phyloP scores from a whole-genome alignment of 768 basidiomycete species.

The Panaeolus cyanescens region DNA sequence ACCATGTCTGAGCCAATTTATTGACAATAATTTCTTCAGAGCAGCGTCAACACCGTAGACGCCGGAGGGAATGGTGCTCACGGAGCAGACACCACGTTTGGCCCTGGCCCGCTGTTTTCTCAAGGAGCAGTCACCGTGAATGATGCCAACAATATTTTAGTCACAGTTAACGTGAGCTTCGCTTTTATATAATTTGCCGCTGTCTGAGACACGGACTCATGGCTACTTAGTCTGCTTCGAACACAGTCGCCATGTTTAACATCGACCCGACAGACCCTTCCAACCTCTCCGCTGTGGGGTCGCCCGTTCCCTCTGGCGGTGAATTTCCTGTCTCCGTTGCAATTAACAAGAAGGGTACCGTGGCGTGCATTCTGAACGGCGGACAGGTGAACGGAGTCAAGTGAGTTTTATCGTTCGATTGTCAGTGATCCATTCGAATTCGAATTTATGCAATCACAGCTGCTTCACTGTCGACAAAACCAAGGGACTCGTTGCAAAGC shows the following conservation, averaged over 20 bases:
- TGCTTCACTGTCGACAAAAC: conserved; percentile 46
- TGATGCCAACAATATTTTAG: conserved; percentile 30
- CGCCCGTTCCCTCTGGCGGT: conserved; percentile 44
- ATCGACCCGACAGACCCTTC: conserved; percentile 45
- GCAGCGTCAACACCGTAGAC: conserved; percentile 28
- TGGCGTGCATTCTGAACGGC: conserved; percentile 44
- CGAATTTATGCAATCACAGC: conserved; percentile 17
- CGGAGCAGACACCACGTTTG: conserved; percentile 30
- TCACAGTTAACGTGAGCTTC: conserved; percentile 34
- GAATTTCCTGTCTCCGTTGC: conserved; percentile 53
- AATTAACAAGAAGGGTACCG: conserved; percentile 30
- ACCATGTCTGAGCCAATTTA: not conserved
- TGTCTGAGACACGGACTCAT: not conserved
- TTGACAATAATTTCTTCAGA: conserved; percentile 9
- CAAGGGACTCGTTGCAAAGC: conserved; percentile 38
- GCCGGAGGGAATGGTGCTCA: conserved; percentile 38
- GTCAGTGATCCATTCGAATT: not conserved
- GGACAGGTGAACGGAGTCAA: conserved; percentile 43
- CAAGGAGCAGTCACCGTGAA: conserved; percentile 43
- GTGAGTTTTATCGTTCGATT: not conserved
- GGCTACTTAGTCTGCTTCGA: conserved; percentile 45
- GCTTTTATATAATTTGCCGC: not conserved
- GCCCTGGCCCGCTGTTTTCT: conserved; percentile 41
- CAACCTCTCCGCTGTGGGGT: conserved; percentile 40
- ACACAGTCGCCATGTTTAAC: conserved; percentile 40